Percentiles rank a stretch among this genome's conserved stretches.
Evolutionary conservation across 257 asterid species (phyloP).

Genomic region (Paraleonurus japonicus): DNA sequence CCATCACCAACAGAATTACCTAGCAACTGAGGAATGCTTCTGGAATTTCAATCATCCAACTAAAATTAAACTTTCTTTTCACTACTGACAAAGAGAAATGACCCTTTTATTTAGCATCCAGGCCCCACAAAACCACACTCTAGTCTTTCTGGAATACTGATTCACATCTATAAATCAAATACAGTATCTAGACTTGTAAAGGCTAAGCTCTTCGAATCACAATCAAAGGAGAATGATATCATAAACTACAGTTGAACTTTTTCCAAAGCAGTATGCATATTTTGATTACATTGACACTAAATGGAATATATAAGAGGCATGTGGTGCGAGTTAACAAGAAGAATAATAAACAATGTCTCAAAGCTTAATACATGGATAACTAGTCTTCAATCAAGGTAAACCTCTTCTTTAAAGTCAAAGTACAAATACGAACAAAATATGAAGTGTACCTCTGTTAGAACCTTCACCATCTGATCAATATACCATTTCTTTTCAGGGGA

Average conservation of each 20-base stretch:
- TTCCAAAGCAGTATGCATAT: neutral
- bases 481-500: slow-evolving; percentile 94
- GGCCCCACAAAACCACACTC: slow-evolving; percentile 5
- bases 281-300: neutral
- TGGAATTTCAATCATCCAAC: neutral
- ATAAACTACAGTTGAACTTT: neutral
- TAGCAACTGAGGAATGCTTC: slow-evolving; percentile 8
- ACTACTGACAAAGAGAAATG: neutral
- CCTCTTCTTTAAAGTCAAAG: slow-evolving; percentile 10
- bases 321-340: slow-evolving; percentile 1
- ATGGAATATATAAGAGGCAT: neutral
- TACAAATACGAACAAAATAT: slow-evolving; percentile 11
- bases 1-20: slow-evolving; percentile 18
- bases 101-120: slow-evolving; percentile 5
- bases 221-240: neutral
- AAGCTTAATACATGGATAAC: slow-evolving; percentile 26
- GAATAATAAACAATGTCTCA: neutral
- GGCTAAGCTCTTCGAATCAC: slow-evolving; percentile 13
- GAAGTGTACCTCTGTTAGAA: slow-evolving; percentile 73
- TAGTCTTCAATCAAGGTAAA: slow-evolving; percentile 12
- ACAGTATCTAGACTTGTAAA: neutral
- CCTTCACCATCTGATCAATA: slow-evolving; percentile 95
- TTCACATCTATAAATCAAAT: neutral
- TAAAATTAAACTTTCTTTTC: neutral
- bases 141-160: slow-evolving; percentile 19